A percentile compares a stretch with the other conserved stretches of the same genome.
Conservation (phyloP, 768 basidiomycete genomes). For the Tubosaeta brunneosetosa region DNA sequence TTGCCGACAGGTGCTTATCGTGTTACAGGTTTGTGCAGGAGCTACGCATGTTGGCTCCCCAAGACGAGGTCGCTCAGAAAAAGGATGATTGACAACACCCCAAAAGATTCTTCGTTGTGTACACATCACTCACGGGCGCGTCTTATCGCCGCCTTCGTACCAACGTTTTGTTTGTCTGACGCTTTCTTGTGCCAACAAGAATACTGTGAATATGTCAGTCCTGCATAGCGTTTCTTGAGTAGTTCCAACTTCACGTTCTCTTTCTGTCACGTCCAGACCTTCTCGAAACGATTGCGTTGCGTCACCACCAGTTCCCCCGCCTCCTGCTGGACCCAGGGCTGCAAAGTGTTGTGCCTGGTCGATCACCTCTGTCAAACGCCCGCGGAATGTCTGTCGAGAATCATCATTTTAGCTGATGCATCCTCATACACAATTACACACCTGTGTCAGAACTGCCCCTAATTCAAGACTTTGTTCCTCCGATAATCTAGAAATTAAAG, state of each 20-base stretch:
- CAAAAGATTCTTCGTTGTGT: background rate
- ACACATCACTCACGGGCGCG: slow-evolving; percentile 37
- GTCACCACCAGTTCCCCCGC: slow-evolving; percentile 50
- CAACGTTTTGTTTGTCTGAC: slow-evolving; percentile 72
- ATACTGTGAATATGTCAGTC: slow-evolving; percentile 50
- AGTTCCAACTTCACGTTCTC: slow-evolving; percentile 64
- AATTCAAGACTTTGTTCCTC: slow-evolving; percentile 71
- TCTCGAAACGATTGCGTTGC: slow-evolving; percentile 76
- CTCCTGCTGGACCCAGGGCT: slow-evolving; percentile 55
- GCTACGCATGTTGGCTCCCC: slow-evolving; percentile 37
- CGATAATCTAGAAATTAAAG: slow-evolving; percentile 50
- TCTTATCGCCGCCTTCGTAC: slow-evolving; percentile 71
- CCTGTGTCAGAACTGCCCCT: slow-evolving; percentile 66
- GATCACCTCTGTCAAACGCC: slow-evolving; percentile 70
- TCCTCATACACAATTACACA: slow-evolving; percentile 24
- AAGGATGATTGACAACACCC: slow-evolving; percentile 20
- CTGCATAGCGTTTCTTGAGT: background rate
- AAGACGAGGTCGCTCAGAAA: slow-evolving; percentile 15
- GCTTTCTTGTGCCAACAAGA: slow-evolving; percentile 80
- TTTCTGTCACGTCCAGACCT: slow-evolving; percentile 88
- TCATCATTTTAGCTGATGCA: background rate
- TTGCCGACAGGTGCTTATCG: slow-evolving; percentile 5
- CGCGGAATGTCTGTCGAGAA: slow-evolving; percentile 61
- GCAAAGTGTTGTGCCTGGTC: slow-evolving; percentile 91
- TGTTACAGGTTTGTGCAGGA: slow-evolving; percentile 63